Percentiles rank a stretch among this genome's conserved stretches.
Evolutionary conservation across 495 filamentous ascomycete genomes (phyloP).

Genomic region (Penicillium flavigenum): DNA sequence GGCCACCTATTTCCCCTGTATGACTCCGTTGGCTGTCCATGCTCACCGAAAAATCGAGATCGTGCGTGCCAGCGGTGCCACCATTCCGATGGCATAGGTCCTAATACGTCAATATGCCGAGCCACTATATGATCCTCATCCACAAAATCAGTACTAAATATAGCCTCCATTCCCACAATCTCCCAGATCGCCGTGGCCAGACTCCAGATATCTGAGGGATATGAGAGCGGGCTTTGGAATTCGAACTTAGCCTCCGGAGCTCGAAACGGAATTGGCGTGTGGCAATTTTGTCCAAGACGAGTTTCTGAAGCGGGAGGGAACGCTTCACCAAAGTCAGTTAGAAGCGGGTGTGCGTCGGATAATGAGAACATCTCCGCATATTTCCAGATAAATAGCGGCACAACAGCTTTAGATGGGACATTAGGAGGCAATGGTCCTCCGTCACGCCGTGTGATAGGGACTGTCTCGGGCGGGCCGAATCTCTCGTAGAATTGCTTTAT

Average conservation of each 20-base stretch:
- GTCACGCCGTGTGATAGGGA: constrained; percentile 20
- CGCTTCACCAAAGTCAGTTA: constrained; percentile 39
- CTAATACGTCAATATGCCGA: constrained; percentile 34
- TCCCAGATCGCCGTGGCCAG: constrained; percentile 38
- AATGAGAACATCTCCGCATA: constrained; percentile 28
- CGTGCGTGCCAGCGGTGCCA: constrained; percentile 33
- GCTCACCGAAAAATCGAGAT: constrained; percentile 25
- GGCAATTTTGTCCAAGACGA: constrained; percentile 33
- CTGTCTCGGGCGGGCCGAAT: constrained; percentile 19
- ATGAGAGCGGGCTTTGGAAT: constrained; percentile 26
- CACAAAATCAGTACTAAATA: constrained; percentile 32
- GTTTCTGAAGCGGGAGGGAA: constrained; percentile 24
- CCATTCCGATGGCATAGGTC: constrained; percentile 33
- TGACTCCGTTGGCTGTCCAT: constrained; percentile 24
- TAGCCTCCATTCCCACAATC: constrained; percentile 37
- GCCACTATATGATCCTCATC: constrained; percentile 27
- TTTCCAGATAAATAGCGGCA: constrained; percentile 35
- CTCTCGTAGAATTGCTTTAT: constrained; percentile 18
- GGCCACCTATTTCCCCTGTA: constrained; percentile 24
- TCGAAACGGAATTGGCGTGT: constrained; percentile 28
- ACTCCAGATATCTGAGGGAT: constrained; percentile 40
- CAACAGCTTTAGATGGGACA: constrained; percentile 27
- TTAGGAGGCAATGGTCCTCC: constrained; percentile 21
- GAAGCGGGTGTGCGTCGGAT: constrained; percentile 26
- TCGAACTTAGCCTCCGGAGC: constrained; percentile 38